Base-by-base conservation (phyloP, 2,329 filamentous ascomycete genomes). In the Magnaporthiopsis incrustans region DNA sequence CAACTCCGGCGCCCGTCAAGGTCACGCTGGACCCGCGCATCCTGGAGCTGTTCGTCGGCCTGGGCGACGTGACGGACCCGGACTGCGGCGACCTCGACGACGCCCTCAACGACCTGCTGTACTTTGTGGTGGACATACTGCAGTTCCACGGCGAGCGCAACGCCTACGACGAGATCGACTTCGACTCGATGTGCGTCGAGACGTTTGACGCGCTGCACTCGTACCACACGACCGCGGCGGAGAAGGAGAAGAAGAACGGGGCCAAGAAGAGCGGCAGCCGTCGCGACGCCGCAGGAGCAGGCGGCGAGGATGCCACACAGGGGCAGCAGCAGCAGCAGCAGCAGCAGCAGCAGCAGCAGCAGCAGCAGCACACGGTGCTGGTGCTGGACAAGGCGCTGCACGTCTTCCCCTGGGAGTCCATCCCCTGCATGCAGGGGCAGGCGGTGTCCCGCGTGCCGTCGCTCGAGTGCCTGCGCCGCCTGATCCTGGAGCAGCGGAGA, bases 101-200 rank as follows among this genome's bases (percentile, higher is more conserved):
- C 71, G 86, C 89, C 0, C 78, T 99, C n/a, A 92, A 89, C 69
- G 95, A 99, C 73, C 79, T 99, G 33, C 83, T 99, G 4, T 98
- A 97, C 77, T 98, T 98, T 73, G 90, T 98, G 1, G 89, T 99
- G 7, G 95, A 99, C 71, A 93, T 98, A 62, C 81, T 99, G 3
- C 95, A 98, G 73, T 98, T 99, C 75, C 91, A 97, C 69, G 95
- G 95, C 22, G 96, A 99, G 77, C 85, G 88, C 60, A 99, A 98
- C 72, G 95, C 96, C 0, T 97, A 97, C 75, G 95, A 99, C 70
- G 95, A 99, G 77, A 91, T 99, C 67, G 94, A 98, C 75, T 96
- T 98, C 72, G 95, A 99, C 68, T 79, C 83, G 69, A 96, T 99
- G 85, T 87, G 93, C 6, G 83, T 98, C 56, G 92, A 97, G 70